Percentiles rank a stretch among this genome's conserved stretches.
These are phyloP conservation scores for Komagataella mondaviorum DNA, from an alignment of 805 yeast species.

Conservation along the genomic window DNA sequence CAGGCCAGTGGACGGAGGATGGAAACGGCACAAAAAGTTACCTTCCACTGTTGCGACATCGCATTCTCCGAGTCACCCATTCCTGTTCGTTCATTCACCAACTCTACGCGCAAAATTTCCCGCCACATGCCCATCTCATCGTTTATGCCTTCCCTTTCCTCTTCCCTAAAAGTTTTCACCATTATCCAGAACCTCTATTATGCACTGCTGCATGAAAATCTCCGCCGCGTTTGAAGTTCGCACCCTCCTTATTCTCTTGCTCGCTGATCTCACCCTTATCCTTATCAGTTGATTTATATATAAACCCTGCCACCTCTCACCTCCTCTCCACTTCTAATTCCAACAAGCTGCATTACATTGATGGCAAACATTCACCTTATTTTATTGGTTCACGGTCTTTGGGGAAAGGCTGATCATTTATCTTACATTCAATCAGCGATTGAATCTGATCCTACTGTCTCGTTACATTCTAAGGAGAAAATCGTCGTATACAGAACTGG, in stretches of 20 bases:
- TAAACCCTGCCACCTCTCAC: not conserved
- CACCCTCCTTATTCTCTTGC: not conserved
- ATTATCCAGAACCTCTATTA: not conserved
- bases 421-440: slow-evolving; percentile 41
- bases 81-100: too few relatives aligned
- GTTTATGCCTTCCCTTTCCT: not conserved
- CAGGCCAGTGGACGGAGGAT: too few relatives aligned
- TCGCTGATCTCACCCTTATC: not conserved
- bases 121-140: not conserved
- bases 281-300: not conserved
- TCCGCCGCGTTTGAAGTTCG: not conserved
- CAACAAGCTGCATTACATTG: not conserved
- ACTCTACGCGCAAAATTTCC: too few relatives aligned
- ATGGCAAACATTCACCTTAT: not conserved
- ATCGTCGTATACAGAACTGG: slow-evolving; percentile 35
- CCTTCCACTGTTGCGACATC: too few relatives aligned
- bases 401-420: slow-evolving; percentile 69
- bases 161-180: not conserved
- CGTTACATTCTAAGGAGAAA: slow-evolving; percentile 12
- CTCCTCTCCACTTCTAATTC: not conserved
- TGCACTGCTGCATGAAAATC: not conserved
- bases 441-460: slow-evolving; percentile 14
- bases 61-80: too few relatives aligned
- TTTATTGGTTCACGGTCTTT: slow-evolving; percentile 28
- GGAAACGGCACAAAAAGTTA: too few relatives aligned